Evolutionary conservation across 257 asterid genomes (phyloP), one percentile per base, ranked within the genome.

Genomic region (Salvia miltiorrhiza): DNA sequence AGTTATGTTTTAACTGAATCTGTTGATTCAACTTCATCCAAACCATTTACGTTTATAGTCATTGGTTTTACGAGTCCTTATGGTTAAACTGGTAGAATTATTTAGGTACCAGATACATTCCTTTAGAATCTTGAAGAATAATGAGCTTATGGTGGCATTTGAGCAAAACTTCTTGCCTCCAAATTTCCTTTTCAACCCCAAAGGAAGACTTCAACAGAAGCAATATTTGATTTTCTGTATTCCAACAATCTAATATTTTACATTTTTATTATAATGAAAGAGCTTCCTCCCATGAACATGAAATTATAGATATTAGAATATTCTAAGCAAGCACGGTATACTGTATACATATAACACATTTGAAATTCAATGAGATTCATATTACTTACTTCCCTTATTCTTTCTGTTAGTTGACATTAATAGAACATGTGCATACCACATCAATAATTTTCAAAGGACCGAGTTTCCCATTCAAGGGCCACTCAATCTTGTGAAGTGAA

Each of bases 401-500:
- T 64, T 26, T 41, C 10, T 8, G 65, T 32, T 48, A 55, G 20
- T 48, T 37, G 37, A 47, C 56, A 14, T 13, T 50, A 65, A 60
- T 11, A 58, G 53, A 67, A 61, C 39, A 71, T 56, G 68, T 73
- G 52, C 80, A 57, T 83, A 90, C 98, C 95, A 93, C 90, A 40
- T 87, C 95, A 63, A 72, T 78, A 70, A 84, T 67, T 72, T 85
- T 70, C 58, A 73, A 60, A 40, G 87, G 52, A 1, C 55, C 56
- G 24, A 80, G 76, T 79, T 80, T 83, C 76, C 88, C 92, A 44
- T 75, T 71, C 69, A 85, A 64, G 20, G 96, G 90, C 97, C 98
- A 93, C 71, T 79, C 89, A 65, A 90, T 67, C 82, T 79, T 88
- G 76, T 90, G 96, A 76, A 93, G 92, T 54, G 98, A 88, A 32